Conservation (phyloP, 495 filamentous ascomycete genomes). For the Neurospora sp. region DNA sequence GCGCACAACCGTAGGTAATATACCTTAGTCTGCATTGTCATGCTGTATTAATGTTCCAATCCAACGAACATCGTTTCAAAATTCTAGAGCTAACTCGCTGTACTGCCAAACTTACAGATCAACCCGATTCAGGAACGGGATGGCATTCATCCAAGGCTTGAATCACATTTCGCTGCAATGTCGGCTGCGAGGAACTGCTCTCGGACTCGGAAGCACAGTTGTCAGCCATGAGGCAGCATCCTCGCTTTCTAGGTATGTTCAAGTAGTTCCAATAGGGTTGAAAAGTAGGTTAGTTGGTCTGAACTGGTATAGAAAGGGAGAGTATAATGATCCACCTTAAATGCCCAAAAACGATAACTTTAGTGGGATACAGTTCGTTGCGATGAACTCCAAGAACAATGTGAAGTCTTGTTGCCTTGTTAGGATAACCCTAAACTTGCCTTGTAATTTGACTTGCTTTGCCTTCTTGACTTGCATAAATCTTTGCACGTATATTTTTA, state of each 20-base stretch:
- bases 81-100: background rate
- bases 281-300: background rate
- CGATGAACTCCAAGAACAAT: background rate
- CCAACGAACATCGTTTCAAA: background rate
- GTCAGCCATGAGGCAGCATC: background rate
- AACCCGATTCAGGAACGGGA: background rate
- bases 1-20: background rate
- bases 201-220: background rate
- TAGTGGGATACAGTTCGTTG: background rate
- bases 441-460: too few species aligned
- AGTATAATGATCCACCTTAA: background rate
- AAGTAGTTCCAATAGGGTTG: background rate
- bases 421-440: too few species aligned
- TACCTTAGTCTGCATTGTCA: background rate
- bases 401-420: background rate
- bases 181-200: background rate
- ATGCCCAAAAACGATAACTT: background rate
- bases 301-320: background rate
- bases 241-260: background rate
- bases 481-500: too few species aligned
- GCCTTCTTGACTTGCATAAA: too few species aligned
- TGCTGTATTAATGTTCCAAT: background rate
- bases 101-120: background rate
- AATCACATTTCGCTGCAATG: background rate
- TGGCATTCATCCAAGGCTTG: background rate